These are phyloP conservation scores for Pholiota microspora DNA, from an alignment of 768 basidiomycete species.

Conservation along the genomic window DNA sequence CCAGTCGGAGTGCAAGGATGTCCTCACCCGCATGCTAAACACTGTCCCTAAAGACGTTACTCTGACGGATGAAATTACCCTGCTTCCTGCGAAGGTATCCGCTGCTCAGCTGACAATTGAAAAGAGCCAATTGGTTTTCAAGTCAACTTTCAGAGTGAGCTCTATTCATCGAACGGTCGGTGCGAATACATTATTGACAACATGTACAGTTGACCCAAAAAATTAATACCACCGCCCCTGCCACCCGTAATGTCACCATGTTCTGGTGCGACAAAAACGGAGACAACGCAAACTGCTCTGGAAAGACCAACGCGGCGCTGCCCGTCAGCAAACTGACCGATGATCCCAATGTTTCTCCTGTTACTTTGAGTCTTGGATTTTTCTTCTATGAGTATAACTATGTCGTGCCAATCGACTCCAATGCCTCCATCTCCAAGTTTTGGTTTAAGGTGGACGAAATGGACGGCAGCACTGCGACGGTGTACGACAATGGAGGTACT, in stretches of 20 bases:
- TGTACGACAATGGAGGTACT: constrained; percentile 40
- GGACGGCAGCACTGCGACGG: constrained; percentile 34
- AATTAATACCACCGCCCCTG: constrained; percentile 30
- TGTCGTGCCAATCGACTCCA: constrained; percentile 36
- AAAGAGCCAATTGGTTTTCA: constrained; percentile 36
- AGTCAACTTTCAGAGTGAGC: constrained; percentile 37
- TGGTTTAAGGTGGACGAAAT: constrained; percentile 49
- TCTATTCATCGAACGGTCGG: neutral
- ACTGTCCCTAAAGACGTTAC: constrained; percentile 43
- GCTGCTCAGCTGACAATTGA: constrained; percentile 36
- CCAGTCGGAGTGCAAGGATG: constrained; percentile 33
- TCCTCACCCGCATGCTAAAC: constrained; percentile 47
- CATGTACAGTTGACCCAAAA: constrained; percentile 31
- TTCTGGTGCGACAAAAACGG: constrained; percentile 42
- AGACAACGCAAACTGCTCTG: constrained; percentile 29
- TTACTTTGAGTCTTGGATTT: constrained; percentile 31
- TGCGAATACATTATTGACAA: neutral
- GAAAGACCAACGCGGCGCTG: constrained; percentile 29
- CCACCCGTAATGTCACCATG: constrained; percentile 38
- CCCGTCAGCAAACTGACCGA: constrained; percentile 29
- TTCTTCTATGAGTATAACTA: constrained; percentile 42
- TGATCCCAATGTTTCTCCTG: constrained; percentile 34
- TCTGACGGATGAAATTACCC: constrained; percentile 42
- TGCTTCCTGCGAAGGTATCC: constrained; percentile 40
- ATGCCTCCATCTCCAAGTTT: constrained; percentile 43